Evolutionary conservation across 2,329 filamentous ascomycete species (phyloP).

Genomic region (Blastomyces emzantsi): DNA sequence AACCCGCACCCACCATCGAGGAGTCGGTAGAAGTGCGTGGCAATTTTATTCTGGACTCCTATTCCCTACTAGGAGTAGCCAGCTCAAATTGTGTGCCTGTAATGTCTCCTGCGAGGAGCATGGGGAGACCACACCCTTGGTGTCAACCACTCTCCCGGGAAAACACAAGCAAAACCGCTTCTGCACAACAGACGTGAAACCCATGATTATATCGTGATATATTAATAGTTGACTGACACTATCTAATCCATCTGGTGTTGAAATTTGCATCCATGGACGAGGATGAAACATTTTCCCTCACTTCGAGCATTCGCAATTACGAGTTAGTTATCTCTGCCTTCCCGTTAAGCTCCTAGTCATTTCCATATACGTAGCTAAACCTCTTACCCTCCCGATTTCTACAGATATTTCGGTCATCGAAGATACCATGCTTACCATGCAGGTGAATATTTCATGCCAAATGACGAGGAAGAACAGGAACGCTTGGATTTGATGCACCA

Average conservation of each 20-base stretch:
- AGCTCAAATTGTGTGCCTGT: background rate
- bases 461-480: slow-evolving; percentile 39
- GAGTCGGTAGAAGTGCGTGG: slow-evolving; percentile 2
- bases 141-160: slow-evolving; percentile 3
- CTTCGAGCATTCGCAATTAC: slow-evolving; percentile 6
- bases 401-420: background rate
- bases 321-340: slow-evolving; percentile 5
- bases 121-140: slow-evolving; percentile 6
- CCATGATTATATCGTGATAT: slow-evolving; percentile 3
- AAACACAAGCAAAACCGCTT: background rate
- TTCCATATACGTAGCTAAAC: background rate
- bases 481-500: slow-evolving; percentile 35
- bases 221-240: background rate
- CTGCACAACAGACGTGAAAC: background rate
- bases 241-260: background rate
- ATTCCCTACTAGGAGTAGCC: background rate
- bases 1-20: background rate
- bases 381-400: background rate
- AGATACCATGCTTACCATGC: slow-evolving; percentile 36
- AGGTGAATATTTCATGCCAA: slow-evolving; percentile 36
- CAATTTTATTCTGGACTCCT: background rate
- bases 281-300: slow-evolving; percentile 10
- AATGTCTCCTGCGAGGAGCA: slow-evolving; percentile 2
- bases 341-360: too few relatives aligned
- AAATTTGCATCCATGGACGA: slow-evolving; percentile 7